These are phyloP conservation scores for Fraxinus angustifolia DNA, from an alignment of 305 asterid genomes.

Conservation along the genomic window DNA sequence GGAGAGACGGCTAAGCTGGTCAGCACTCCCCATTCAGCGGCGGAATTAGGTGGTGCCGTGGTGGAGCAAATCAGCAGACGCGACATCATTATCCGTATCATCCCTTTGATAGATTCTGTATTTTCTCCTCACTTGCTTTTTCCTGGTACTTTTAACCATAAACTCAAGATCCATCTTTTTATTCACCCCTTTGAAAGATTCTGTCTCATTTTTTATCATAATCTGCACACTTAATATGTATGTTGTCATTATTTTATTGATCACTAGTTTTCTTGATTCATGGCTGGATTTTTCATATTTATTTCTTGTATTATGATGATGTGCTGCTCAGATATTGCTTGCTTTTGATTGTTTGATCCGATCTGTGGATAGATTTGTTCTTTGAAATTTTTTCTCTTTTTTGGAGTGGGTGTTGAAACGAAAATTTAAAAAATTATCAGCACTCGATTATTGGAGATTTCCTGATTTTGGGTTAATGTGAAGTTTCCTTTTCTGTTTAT, in stretches of 20 bases:
- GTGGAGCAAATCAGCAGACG: not conserved
- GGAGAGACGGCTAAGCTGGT: not conserved
- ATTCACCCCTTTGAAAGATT: not conserved
- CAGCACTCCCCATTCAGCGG: not conserved
- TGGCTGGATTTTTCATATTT: constrained; percentile 2
- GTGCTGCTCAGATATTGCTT: not conserved
- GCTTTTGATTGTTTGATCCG: constrained; percentile 15
- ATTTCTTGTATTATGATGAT: not conserved
- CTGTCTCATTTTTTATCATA: not conserved
- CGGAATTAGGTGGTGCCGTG: not conserved
- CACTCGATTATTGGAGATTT: not conserved
- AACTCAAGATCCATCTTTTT: not conserved
- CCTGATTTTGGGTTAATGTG: not conserved
- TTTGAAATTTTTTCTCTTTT: not conserved
- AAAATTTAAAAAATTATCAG: not conserved
- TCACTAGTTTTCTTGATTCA: not conserved
- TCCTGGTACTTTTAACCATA: not conserved
- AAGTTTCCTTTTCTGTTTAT: not conserved
- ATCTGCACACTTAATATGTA: constrained; percentile 22
- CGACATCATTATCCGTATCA: not conserved
- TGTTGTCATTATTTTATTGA: not conserved
- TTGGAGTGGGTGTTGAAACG: not conserved
- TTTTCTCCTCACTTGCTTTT: not conserved
- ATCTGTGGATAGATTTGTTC: constrained; percentile 19
- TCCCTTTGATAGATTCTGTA: not conserved